Percentiles rank a stretch among this genome's conserved stretches.
phyloP scores from a whole-genome alignment of 176 grass and related monocot genomes.

The Carex littledalei region DNA sequence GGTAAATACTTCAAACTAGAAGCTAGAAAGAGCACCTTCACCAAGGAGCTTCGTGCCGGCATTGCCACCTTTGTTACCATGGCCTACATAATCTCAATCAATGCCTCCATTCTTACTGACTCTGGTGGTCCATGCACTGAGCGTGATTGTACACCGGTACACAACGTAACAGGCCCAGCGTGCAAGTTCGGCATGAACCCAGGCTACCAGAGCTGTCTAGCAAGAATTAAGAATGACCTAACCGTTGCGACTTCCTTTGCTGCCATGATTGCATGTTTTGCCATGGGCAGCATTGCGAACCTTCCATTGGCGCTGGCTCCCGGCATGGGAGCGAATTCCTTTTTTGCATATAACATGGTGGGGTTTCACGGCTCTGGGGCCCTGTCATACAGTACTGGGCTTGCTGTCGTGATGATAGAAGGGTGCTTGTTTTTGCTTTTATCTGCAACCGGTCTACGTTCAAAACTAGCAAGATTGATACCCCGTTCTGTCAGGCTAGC shows the following conservation, averaged over 20 bases:
- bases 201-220: conserved; percentile 37
- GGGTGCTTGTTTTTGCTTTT: conserved; percentile 41
- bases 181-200: conserved; percentile 23
- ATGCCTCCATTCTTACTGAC: conserved; percentile 55
- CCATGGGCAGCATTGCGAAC: conserved; percentile 53
- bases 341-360: conserved; percentile 71
- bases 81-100: conserved; percentile 67
- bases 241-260: conserved; percentile 44
- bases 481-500: conserved; percentile 39
- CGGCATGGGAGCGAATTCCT: conserved; percentile 65
- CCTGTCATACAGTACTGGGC: conserved; percentile 45
- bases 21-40: conserved; percentile 56
- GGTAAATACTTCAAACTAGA: conserved; percentile 65
- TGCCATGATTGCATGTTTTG: conserved; percentile 36
- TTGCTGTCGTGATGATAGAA: conserved; percentile 51
- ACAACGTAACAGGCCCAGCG: background rate
- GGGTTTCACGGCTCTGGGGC: conserved; percentile 49
- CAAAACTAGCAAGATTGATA: conserved; percentile 43
- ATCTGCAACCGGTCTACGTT: conserved; percentile 39
- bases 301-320: conserved; percentile 52
- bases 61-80: conserved; percentile 63
- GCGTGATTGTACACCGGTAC: conserved; percentile 28
- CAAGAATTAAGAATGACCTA: conserved; percentile 47
- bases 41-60: conserved; percentile 51
- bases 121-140: conserved; percentile 51